phyloP scores from a whole-genome alignment of 257 asterid species.

The Jacaranda mimosifolia region DNA sequence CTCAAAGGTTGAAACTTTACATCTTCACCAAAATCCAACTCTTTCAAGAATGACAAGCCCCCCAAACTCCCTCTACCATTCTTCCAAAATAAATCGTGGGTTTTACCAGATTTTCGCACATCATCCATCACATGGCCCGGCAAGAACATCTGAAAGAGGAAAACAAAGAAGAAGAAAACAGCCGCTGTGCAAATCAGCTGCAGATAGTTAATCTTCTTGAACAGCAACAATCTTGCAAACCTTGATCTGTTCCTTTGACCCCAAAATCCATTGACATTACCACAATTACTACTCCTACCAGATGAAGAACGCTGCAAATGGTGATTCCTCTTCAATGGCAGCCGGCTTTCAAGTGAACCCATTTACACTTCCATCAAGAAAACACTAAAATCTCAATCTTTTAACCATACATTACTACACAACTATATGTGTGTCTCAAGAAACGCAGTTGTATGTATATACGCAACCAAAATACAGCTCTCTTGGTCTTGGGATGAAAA shows the following conservation, averaged over 20 bases:
- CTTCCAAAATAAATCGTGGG: constrained; percentile 37
- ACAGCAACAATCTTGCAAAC: constrained; percentile 67
- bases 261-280: constrained; percentile 30
- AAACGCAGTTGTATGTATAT: constrained; percentile 22
- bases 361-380: constrained; percentile 64
- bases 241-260: constrained; percentile 84
- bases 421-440: background rate
- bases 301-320: constrained; percentile 58
- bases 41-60: constrained; percentile 62
- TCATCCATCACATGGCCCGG: constrained; percentile 63
- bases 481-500: constrained; percentile 7
- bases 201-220: constrained; percentile 62
- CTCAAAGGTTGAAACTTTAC: constrained; percentile 65
- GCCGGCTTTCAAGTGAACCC: constrained; percentile 82
- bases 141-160: constrained; percentile 66
- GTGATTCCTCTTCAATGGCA: constrained; percentile 60
- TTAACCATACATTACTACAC: background rate
- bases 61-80: constrained; percentile 38
- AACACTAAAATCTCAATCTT: constrained; percentile 29
- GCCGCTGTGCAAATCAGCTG: constrained; percentile 66
- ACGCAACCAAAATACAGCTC: constrained; percentile 21
- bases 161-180: constrained; percentile 67
- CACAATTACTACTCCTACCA: constrained; percentile 10
- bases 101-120: constrained; percentile 34
- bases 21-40: constrained; percentile 83